These are phyloP conservation scores for Anisogramma anomala DNA, from an alignment of 2,329 filamentous ascomycete species.

Conservation along the genomic window DNA sequence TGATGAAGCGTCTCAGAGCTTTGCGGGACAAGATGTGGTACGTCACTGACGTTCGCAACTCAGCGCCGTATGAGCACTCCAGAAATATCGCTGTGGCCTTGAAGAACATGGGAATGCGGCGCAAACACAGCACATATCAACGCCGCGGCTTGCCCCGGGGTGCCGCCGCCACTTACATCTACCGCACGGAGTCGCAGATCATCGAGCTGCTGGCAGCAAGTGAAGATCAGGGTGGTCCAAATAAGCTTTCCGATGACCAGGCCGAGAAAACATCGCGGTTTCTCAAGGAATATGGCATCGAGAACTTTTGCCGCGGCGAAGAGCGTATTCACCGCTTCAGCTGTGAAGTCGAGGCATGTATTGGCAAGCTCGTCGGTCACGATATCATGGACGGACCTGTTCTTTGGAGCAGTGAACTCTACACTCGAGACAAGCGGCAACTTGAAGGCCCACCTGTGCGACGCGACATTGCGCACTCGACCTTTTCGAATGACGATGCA, in stretches of 20 bases:
- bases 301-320: constrained; percentile 90
- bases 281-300: constrained; percentile 69
- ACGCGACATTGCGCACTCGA: constrained; percentile 36
- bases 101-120: constrained; percentile 73
- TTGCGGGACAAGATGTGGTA: constrained; percentile 99
- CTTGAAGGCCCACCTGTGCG: constrained; percentile 35
- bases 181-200: constrained; percentile 72
- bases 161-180: constrained; percentile 51
- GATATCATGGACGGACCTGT: constrained; percentile 76
- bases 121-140: constrained; percentile 42
- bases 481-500: constrained; percentile 38
- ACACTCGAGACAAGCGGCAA: constrained; percentile 59
- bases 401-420: constrained; percentile 85
- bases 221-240: constrained; percentile 76
- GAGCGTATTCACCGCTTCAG: constrained; percentile 91
- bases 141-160: constrained; percentile 31
- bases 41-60: constrained; percentile 84
- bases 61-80: constrained; percentile 76
- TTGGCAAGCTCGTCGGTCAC: constrained; percentile 75
- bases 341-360: constrained; percentile 77
- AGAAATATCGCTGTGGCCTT: constrained; percentile 76
- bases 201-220: constrained; percentile 77
- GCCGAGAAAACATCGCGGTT: constrained; percentile 74
- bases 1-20: constrained; percentile 61
- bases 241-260: constrained; percentile 94